phyloP scores from a whole-genome alignment of 768 basidiomycete genomes.

The Stropharia rugosoannulata region DNA sequence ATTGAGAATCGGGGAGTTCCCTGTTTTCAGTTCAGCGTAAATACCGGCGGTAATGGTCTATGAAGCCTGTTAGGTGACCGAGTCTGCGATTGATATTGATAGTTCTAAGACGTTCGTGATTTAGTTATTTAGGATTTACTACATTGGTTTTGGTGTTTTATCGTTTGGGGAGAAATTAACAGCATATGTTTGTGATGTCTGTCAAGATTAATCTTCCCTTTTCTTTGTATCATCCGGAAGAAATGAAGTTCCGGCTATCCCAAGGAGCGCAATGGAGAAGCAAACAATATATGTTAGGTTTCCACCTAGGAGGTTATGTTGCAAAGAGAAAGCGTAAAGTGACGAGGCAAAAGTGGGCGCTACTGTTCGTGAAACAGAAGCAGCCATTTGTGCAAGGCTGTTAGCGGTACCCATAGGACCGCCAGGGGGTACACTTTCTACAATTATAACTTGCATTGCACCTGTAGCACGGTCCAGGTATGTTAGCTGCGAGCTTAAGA shows the following conservation, averaged over 20 bases:
- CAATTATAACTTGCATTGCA: constrained; percentile 43
- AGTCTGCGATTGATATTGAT: no score
- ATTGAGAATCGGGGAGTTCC: constrained; percentile 42
- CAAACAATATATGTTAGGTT: constrained; percentile 36
- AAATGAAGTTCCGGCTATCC: not conserved
- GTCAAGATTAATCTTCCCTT: no score
- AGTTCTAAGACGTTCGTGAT: no score
- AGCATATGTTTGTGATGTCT: no score
- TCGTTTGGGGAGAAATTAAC: no score
- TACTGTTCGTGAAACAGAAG: constrained; percentile 43
- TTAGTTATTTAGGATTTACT: no score
- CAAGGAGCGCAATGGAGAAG: constrained; percentile 19
- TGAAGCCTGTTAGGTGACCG: no score
- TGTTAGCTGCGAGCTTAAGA: not conserved
- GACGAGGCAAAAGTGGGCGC: constrained; percentile 53
- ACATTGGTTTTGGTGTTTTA: no score
- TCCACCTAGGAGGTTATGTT: constrained; percentile 42
- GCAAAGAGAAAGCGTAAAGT: constrained; percentile 47
- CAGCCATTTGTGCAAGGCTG: constrained; percentile 50
- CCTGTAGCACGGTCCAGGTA: constrained; percentile 23
- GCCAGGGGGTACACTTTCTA: constrained; percentile 36
- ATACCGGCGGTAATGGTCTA: no score
- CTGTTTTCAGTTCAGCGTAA: constrained; percentile 27
- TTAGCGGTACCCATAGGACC: constrained; percentile 48
- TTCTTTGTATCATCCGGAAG: no score